Base-by-base conservation (phyloP, 2,329 filamentous ascomycete species). In the Dryadomyces quercus-mongolicae region DNA sequence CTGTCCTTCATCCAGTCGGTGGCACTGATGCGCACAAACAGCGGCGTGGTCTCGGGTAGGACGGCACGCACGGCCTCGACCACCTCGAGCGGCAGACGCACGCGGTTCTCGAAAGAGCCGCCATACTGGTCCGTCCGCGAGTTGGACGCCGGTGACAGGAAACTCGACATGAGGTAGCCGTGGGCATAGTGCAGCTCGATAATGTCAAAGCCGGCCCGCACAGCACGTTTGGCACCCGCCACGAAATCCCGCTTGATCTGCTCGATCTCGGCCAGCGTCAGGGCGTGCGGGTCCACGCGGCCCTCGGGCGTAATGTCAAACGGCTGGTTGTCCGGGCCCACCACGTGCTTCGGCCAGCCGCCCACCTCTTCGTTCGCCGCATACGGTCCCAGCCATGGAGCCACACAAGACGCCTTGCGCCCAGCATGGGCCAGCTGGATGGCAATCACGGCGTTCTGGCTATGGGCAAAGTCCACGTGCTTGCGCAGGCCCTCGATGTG, bases 181-280 rank as follows among this genome's bases (percentile, higher is more conserved):
- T 93, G 88, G 0, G 87, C 88, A 60, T 77, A 79, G 70, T 93
- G 88, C 51, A 94, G 80, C 66, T 83, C 84, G 16, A 87, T 74
- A 4, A 80, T 78, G 61, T 86, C 84, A 58, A 84, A 83, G 0
- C 86, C 86, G 1, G 78, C 80, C 31, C 73, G 70, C 2, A 88
- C 66, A 0, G 85, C 76, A 15, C 80, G 70, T 59, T 73, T 69
- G 0, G 74, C 69, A 0, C 74, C 75, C 0, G 71, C 75, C 1
- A 73, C 76, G 68, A 77, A 88, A 2, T 78, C 78, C 5, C 65
- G 63, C 66, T 86, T 84, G 59, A 84, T 70, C 3, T 75, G 66
- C 54, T 80, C 73, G 56, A 91, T 89, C 43, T 88, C 84, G 1
- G 74, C 68, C 20, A 77, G 67, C 0, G 78, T 83, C 76, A 90